Percentiles rank a stretch among this genome's conserved stretches.
Evolutionary conservation across 257 asterid species (phyloP).

Genomic region (Marsdenia floribunda): DNA sequence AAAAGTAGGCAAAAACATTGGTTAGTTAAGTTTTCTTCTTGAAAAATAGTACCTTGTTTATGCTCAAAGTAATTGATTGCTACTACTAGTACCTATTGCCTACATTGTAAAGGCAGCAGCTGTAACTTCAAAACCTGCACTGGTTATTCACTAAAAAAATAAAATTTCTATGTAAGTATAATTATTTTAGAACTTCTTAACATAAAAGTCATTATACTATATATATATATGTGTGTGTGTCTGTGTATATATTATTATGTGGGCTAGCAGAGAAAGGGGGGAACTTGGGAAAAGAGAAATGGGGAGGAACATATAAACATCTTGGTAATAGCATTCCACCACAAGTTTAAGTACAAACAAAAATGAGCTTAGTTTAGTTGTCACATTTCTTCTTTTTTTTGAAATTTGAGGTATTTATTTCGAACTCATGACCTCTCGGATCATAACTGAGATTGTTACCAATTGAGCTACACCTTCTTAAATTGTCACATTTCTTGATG

Average conservation of each 20-base stretch:
- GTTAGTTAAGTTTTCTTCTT: background rate
- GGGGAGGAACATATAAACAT: conserved; percentile 28
- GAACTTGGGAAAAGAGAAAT: conserved; percentile 28
- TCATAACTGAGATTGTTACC: no score
- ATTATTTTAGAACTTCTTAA: no score
- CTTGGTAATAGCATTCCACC: conserved; percentile 42
- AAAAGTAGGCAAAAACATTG: background rate
- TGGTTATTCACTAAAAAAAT: no score
- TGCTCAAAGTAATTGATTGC: background rate
- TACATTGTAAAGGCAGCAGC: background rate
- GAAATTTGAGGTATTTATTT: no score
- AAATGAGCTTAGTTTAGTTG: background rate
- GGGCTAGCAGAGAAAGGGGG: background rate
- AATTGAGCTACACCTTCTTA: no score
- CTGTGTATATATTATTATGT: background rate
- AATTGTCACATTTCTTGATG: conserved; percentile 5
- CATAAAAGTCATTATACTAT: no score
- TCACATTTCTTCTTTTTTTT: conserved; percentile 4
- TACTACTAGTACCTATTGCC: background rate
- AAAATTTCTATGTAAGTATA: no score
- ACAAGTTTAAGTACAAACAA: conserved; percentile 21
- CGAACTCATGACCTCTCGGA: no score
- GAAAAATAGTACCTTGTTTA: background rate
- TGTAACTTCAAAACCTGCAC: background rate
- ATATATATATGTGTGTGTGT: no score